Base-by-base conservation (phyloP, 129 eudicot genomes). In the Centella asiatica region DNA sequence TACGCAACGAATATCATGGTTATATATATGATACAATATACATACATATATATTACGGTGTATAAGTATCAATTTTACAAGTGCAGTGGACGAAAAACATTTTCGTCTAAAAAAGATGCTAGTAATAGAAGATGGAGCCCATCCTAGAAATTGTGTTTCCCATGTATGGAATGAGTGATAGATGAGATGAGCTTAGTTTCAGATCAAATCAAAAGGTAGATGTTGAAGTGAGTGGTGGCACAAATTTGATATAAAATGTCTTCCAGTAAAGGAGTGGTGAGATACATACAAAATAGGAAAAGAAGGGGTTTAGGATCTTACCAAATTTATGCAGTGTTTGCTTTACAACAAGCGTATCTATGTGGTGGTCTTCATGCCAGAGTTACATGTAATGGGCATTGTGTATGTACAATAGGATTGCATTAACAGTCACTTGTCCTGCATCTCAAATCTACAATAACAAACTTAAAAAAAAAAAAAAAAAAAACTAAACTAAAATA, bases 351-450 rank as follows among this genome's bases (percentile, higher is more conserved):
- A 45, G 75, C 44, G 72, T 58, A 68, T 76, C 71, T 65, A 56
- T 22, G 67, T 70, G 74, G 65, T 64, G 44, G 73, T 62, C 69
- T 77, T 71, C 66, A 71, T 71, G 73, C 68, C 55, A 62, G 72
- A n/a, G 72, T 22, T 45, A 4, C 36, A 54, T 54, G 39, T 54
- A 57, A 28, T 57, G 63, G 69, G 69, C 58, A 47, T 26, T 48
- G 58, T 51, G 33, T 64, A 32, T 47, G 69, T 48, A 46, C 22
- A 64, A 31, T 48, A 64, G 69, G 31, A 40, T 22, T 19, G 50
- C 62, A 66, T 52, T 50, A 44, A 51, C 12, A 44, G 36, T 37
- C 57, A 54, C 39, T 54, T 54, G 60, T 54, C 60, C 28, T n/a
- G n/a, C n/a, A n/a, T n/a, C n/a, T n/a, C n/a, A n/a, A n/a, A n/a